These are phyloP conservation scores for Neurospora sp. DNA, from an alignment of 495 filamentous ascomycete genomes.

Conservation along the genomic window DNA sequence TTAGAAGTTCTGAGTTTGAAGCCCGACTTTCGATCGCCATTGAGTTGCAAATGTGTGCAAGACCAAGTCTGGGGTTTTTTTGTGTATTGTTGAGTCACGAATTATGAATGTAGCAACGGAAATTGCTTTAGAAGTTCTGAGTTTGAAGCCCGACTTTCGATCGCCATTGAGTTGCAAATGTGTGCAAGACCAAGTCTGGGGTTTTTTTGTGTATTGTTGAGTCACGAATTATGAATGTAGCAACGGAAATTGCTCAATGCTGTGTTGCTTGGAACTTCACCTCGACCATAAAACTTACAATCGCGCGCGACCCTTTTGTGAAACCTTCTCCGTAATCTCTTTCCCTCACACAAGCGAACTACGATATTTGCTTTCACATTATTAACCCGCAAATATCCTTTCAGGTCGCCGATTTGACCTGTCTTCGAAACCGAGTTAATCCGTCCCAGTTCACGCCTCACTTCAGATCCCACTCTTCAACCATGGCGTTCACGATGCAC, in stretches of 20 bases:
- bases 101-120: too few species aligned
- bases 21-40: too few species aligned
- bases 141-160: not conserved
- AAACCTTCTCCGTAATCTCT: not conserved
- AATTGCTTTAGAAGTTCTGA: not conserved
- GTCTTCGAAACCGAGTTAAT: not conserved
- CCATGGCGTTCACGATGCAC: slow-evolving; percentile 97
- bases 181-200: not conserved
- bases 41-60: too few species aligned
- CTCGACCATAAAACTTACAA: not conserved
- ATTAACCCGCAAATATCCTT: not conserved
- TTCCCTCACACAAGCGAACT: not conserved
- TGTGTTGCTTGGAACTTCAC: too few species aligned
- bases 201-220: not conserved
- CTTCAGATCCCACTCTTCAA: not conserved
- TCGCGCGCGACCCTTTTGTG: not conserved
- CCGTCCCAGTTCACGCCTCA: not conserved
- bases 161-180: not conserved
- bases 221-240: not conserved
- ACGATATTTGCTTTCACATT: not conserved
- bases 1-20: too few species aligned
- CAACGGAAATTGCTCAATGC: not conserved
- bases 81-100: too few species aligned
- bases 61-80: too few species aligned
- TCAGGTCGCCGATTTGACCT: not conserved